Conservation (phyloP, 2,329 filamentous ascomycete species). For the Coniochaeta prunicola region DNA sequence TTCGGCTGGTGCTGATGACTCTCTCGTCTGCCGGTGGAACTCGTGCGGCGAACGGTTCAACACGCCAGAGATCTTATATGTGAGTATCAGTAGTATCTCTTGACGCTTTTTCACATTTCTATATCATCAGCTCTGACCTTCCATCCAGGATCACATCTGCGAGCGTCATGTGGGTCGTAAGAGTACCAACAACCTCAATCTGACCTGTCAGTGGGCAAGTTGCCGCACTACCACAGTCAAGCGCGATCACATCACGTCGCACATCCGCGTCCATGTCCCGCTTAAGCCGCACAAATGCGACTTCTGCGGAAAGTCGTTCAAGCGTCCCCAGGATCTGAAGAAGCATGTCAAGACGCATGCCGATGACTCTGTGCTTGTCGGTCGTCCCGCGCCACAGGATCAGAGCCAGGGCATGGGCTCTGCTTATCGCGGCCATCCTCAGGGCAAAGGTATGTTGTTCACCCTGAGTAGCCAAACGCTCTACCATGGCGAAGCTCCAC, state of each 20-base stretch:
- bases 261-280: conserved; percentile 97
- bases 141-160: conserved; percentile 82
- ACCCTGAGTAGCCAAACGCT: too few species aligned
- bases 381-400: conserved; percentile 38
- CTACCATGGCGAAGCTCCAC: too few species aligned
- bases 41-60: conserved; percentile 52
- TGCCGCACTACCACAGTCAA: conserved; percentile 97
- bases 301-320: conserved; percentile 98
- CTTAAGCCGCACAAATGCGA: conserved; percentile 99
- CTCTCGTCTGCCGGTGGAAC: conserved; percentile 54
- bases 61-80: conserved; percentile 52
- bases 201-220: conserved; percentile 95
- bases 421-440: conserved; percentile 44
- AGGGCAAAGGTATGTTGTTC: conserved; percentile 42
- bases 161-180: conserved; percentile 98
- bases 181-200: conserved; percentile 96
- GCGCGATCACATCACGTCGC: conserved; percentile 97
- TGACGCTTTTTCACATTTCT: neutral
- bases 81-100: conserved; percentile 31
- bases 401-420: conserved; percentile 39
- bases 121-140: neutral
- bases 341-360: conserved; percentile 99
- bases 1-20: conserved; percentile 34
- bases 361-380: conserved; percentile 74
- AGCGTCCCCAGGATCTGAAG: conserved; percentile 96